Evolutionary conservation across 2,329 filamentous ascomycete genomes (phyloP).

Genomic region (Setomelanomma holmii): DNA sequence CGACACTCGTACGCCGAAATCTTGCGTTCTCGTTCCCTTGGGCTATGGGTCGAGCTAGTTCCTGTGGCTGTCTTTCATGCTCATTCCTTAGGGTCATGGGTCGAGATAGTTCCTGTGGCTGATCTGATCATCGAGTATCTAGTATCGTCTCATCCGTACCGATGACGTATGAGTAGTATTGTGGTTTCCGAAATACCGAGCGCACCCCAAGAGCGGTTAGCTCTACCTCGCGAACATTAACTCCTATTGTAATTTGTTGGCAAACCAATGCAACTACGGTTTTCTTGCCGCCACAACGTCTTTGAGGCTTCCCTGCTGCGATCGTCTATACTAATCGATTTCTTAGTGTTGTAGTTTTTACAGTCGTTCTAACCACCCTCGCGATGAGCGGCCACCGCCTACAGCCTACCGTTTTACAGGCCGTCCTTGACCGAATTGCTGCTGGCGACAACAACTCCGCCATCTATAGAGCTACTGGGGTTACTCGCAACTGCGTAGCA

Average conservation of each 20-base stretch:
- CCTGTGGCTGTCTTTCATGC: too few relatives aligned
- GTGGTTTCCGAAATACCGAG: neutral
- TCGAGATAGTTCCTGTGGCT: too few relatives aligned
- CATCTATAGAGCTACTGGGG: neutral
- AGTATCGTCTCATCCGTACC: too few relatives aligned
- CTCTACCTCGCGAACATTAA: neutral
- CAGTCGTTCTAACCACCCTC: neutral
- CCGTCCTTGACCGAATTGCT: neutral
- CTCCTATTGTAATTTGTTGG: neutral
- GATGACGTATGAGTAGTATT: too few relatives aligned
- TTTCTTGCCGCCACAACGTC: neutral
- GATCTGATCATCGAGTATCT: too few relatives aligned
- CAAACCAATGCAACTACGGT: neutral
- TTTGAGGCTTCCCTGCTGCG: conserved; percentile 1
- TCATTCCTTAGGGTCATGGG: too few relatives aligned
- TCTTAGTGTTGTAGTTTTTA: conserved; percentile 2
- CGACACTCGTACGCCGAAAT: too few relatives aligned
- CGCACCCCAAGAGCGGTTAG: neutral
- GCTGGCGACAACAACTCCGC: neutral
- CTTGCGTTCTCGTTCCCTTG: too few relatives aligned
- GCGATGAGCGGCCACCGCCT: neutral
- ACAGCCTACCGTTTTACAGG: neutral
- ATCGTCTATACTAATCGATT: conserved; percentile 1
- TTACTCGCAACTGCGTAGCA: neutral
- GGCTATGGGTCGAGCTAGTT: too few relatives aligned